Evolutionary conservation across 768 basidiomycete genomes (phyloP).

Genomic region (Peribolospora kevripleyi): DNA sequence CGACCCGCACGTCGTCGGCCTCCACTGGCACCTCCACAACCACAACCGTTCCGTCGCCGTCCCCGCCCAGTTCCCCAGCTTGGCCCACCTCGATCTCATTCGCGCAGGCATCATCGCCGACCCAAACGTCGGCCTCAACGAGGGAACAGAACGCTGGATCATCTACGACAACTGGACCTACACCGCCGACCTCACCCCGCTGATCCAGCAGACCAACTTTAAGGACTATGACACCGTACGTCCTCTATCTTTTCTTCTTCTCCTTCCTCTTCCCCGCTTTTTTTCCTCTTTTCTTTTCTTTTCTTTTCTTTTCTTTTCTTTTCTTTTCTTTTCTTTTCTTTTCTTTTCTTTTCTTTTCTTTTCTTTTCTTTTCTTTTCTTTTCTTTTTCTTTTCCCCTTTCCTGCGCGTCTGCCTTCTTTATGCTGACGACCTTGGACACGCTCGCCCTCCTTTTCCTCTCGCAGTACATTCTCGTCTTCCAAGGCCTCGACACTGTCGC

Average conservation of each 20-base stretch:
- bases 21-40: conserved; percentile 33
- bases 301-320: conserved; percentile 1
- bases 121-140: conserved; percentile 32
- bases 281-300: conserved; percentile 11
- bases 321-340: conserved; percentile 10
- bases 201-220: too few relatives aligned
- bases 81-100: conserved; percentile 31
- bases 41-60: conserved; percentile 32
- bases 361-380: conserved; percentile 13
- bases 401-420: too few relatives aligned
- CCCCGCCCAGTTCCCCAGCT: conserved; percentile 30
- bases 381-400: conserved; percentile 6
- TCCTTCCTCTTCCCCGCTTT: conserved; percentile 11
- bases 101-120: conserved; percentile 32
- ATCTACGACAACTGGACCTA: conserved; percentile 36
- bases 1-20: conserved; percentile 5
- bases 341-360: neutral
- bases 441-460: neutral
- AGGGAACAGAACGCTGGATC: conserved; percentile 34
- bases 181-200: conserved; percentile 29
- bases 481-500: conserved; percentile 36
- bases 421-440: too few relatives aligned
- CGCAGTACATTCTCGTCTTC: conserved; percentile 28
- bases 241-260: too few relatives aligned
- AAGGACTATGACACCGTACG: too few relatives aligned